Percentiles rank a stretch among this genome's conserved stretches.
phyloP scores from a whole-genome alignment of 2,329 filamentous ascomycete genomes.

The Conoideocrella luteorostrata region DNA sequence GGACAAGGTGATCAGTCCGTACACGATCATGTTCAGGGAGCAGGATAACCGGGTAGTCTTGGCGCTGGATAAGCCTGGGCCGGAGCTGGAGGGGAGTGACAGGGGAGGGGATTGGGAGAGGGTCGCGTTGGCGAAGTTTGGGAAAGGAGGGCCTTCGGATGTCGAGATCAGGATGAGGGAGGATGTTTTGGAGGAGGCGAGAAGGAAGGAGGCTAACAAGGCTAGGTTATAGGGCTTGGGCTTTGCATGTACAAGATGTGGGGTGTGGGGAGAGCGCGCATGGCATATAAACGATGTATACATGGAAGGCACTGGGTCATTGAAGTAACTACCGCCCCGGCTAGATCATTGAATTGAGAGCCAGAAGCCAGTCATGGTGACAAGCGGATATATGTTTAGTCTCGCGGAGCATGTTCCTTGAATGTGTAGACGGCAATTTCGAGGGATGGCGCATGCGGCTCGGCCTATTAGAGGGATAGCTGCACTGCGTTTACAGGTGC shows the following conservation, averaged over 20 bases:
- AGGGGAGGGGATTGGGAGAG: conserved; percentile 51
- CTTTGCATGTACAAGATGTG: too few species aligned
- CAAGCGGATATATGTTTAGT: too few species aligned
- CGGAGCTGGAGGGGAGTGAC: conserved; percentile 41
- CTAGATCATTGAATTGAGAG: too few species aligned
- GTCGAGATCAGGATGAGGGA: conserved; percentile 46
- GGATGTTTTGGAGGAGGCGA: conserved; percentile 43
- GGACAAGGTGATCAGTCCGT: conserved; percentile 57
- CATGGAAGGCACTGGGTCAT: not conserved
- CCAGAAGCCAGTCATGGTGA: too few species aligned
- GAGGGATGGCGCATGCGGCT: too few species aligned
- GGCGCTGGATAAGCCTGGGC: conserved; percentile 51
- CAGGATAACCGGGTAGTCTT: conserved; percentile 44
- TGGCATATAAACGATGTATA: not conserved
- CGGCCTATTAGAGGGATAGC: too few species aligned
- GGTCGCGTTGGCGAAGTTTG: conserved; percentile 52
- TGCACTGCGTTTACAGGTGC: too few species aligned
- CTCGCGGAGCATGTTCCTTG: too few species aligned
- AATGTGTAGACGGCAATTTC: too few species aligned
- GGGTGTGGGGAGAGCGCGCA: too few species aligned
- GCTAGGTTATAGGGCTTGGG: not conserved
- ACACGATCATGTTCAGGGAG: conserved; percentile 36
- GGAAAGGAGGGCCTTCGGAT: conserved; percentile 42
- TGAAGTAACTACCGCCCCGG: too few species aligned
- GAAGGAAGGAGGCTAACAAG: conserved; percentile 17